Evolutionary conservation across 768 basidiomycete genomes (phyloP).

Genomic region (Kwoniella sp.): DNA sequence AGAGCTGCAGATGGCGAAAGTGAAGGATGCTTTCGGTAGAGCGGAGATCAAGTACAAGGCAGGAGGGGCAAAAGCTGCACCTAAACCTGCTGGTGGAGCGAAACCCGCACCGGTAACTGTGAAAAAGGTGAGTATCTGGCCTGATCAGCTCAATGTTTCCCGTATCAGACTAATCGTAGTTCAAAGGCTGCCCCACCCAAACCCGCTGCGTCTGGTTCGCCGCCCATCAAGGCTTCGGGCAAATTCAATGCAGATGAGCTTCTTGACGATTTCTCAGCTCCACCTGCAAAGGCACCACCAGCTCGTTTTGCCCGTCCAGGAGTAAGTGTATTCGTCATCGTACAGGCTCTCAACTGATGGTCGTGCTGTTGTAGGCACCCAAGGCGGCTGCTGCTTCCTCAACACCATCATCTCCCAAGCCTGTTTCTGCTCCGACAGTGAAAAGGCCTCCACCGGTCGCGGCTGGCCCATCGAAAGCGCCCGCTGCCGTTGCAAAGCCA

Average conservation of each 20-base stretch:
- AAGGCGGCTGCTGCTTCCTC: conserved; percentile 31
- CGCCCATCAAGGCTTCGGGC: conserved; percentile 40
- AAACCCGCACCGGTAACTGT: conserved; percentile 23
- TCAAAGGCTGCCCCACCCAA: conserved; percentile 2
- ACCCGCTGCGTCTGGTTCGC: conserved; percentile 31
- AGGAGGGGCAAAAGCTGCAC: conserved; percentile 57
- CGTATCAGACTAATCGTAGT: not conserved
- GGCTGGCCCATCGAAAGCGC: conserved; percentile 10
- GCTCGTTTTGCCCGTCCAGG: conserved; percentile 40
- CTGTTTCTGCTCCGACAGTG: conserved; percentile 7
- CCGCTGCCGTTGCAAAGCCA: conserved; percentile 54
- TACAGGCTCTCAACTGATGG: conserved; percentile 2
- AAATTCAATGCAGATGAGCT: conserved; percentile 40
- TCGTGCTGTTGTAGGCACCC: not conserved
- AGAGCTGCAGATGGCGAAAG: conserved; percentile 84
- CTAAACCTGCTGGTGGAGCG: conserved; percentile 16
- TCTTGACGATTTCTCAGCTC: conserved; percentile 52
- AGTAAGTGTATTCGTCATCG: conserved; percentile 1
- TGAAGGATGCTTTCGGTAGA: conserved; percentile 89
- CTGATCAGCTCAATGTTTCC: not conserved
- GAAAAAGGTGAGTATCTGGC: conserved; percentile 38
- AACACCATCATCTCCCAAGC: conserved; percentile 31
- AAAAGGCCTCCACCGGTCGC: not conserved
- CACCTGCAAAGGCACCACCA: conserved; percentile 39
- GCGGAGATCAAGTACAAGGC: conserved; percentile 87